phyloP scores from a whole-genome alignment of 2,329 filamentous ascomycete genomes.

The Gliomastix tumulicola region DNA sequence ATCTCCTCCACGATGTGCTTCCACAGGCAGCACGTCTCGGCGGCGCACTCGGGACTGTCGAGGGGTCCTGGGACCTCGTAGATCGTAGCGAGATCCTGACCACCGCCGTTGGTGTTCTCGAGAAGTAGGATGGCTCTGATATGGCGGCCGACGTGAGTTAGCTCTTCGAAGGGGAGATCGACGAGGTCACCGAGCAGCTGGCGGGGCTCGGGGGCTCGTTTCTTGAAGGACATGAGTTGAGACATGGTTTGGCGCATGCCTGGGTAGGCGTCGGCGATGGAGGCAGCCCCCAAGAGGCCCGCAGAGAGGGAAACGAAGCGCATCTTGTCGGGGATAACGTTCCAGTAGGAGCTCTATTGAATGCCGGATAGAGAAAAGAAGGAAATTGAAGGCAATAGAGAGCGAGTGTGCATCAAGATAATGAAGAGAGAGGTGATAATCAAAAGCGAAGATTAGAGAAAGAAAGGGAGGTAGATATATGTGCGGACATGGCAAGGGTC shows the following conservation, averaged over 20 bases:
- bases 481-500: too few species aligned
- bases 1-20: conserved; percentile 28
- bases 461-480: too few species aligned
- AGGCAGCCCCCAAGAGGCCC: too few species aligned
- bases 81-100: neutral
- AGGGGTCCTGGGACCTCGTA: neutral
- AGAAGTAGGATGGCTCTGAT: neutral
- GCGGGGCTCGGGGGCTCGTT: neutral
- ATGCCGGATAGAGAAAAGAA: too few species aligned
- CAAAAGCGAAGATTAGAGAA: too few species aligned
- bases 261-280: neutral
- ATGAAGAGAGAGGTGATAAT: too few species aligned
- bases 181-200: neutral
- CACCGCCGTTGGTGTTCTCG: neutral
- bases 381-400: too few species aligned
- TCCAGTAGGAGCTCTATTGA: too few species aligned
- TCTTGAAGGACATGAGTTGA: neutral
- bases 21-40: conserved; percentile 34
- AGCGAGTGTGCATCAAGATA: too few species aligned
- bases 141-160: neutral
- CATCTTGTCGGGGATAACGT: too few species aligned
- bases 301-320: too few species aligned
- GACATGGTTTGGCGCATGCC: neutral
- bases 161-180: neutral
- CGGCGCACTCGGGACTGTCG: conserved; percentile 13